Evolutionary conservation across 2,329 filamentous ascomycete species (phyloP), one percentile per base, ranked within the genome.

Genomic region (Fusarium sp.): DNA sequence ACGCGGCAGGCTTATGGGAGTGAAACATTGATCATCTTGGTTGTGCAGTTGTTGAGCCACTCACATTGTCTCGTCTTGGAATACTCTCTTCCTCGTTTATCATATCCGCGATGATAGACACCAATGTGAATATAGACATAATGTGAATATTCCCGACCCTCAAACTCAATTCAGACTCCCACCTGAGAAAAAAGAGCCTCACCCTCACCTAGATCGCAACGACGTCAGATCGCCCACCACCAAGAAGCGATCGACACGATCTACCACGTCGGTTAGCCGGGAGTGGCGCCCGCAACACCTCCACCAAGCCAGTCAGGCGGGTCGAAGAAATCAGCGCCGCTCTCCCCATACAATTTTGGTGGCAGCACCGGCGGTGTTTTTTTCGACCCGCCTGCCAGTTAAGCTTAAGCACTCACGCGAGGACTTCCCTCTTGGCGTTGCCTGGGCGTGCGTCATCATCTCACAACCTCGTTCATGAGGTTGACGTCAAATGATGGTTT

Each of bases 371-470:
- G n/a, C n/a, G n/a, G n/a, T n/a, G n/a, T n/a, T n/a, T n/a, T n/a
- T n/a, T n/a, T n/a, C n/a, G n/a, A n/a, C n/a, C n/a, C n/a, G n/a
- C n/a, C n/a, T n/a, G n/a, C n/a, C n/a, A 42, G 59, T 66, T 73
- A 74, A 73, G 71, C 71, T 66, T 74, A 74, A 73, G 53, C 62
- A 49, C 70, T 65, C 63, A 40, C 59, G 57, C 49, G 59, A 73
- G 62, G 58, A n/a, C 58, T 22, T 7, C 8, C 14, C 27, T 35
- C 58, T 49, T 27, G 40, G 40, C 58, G 57, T 6, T 3, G 72
- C 17, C 72, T 75, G 64, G 72, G 72, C 72, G 1, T 75, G 72
- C 72, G 73, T 75, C 73, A 75, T 51, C 38, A 33, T 66, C 67
- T 64, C 64, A 12, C 51, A 24, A 73, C 46, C 55, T 27, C 24